Conservation (phyloP, 2,329 filamentous ascomycete species). For the Madurella fahalii region DNA sequence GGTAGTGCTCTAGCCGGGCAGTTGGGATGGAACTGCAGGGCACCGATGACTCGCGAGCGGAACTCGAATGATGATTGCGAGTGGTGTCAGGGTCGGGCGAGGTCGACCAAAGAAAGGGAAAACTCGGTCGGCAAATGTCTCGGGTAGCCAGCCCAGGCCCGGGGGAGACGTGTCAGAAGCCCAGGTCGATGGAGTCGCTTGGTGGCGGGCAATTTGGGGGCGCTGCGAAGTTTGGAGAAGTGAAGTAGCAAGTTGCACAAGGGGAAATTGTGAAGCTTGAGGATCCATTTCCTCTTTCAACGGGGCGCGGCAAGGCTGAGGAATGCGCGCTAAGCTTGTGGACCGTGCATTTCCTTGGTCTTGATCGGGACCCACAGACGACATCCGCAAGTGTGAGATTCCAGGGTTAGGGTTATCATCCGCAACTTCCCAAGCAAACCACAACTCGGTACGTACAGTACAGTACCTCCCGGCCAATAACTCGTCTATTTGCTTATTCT, state of each 20-base stretch:
- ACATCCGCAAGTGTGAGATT: background rate
- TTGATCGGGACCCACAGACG: background rate
- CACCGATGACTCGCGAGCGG: background rate
- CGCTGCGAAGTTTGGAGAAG: background rate
- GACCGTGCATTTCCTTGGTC: background rate
- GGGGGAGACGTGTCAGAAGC: background rate
- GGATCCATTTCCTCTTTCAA: slow-evolving; percentile 1
- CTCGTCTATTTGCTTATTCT: too few relatives aligned
- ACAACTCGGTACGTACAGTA: too few relatives aligned
- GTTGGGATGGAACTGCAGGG: background rate
- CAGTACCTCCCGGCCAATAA: background rate
- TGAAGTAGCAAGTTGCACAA: slow-evolving; percentile 4
- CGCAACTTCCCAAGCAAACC: too few relatives aligned
- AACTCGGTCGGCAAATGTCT: too few relatives aligned
- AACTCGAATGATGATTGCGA: background rate
- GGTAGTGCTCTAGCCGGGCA: background rate
- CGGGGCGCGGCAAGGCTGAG: slow-evolving; percentile 11
- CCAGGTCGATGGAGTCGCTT: background rate
- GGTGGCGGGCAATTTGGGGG: background rate
- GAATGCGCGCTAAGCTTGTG: slow-evolving; percentile 1
- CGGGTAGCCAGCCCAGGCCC: too few relatives aligned
- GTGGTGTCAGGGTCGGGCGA: background rate
- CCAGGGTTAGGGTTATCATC: slow-evolving; percentile 9
- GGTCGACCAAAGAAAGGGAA: background rate
- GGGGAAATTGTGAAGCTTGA: background rate